Evolutionary conservation across 176 grass and related monocot genomes (phyloP), one percentile per base, ranked within the genome.

Genomic region (Rhynchospora tenuis): DNA sequence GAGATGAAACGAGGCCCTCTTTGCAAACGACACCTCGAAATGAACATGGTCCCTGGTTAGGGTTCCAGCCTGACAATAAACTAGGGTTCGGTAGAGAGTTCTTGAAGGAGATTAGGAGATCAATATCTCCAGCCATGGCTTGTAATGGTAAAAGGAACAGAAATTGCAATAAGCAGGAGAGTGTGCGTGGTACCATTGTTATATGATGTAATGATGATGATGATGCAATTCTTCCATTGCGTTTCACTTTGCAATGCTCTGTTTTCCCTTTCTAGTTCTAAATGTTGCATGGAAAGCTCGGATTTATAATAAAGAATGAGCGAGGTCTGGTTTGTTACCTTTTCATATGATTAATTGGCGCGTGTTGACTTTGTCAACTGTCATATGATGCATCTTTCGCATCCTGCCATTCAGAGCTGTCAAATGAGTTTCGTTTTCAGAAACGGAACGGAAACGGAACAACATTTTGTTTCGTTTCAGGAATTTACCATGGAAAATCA

Each of bases 101-200:
- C 90, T 87, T 98, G 88, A 98, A 98, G 55, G 89, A 78, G 15
- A 94, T 72, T 5, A 98, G 86, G 56, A 98, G 86, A 80, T 93
- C 89, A 59, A 88, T 81, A 82, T 98, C 95, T 6, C 81, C 92
- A 8, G 74, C 55, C 0, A 58, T 78, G 2, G 9, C 82, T 9
- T 64, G 62, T 26, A 63, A 20, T 1, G 78, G 22, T n/a, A 46
- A 68, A 17, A 73, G 11, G 54, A 78, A 24, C 59, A 72, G 22
- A 13, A 81, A 59, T 38, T 38, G 33, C 33, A 38, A 38, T 4
- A 23, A 89, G 50, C 14, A 89, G 55, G 22, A 68, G 24, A 3
- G n/a, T 9, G 29, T 82, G 78, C 5, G 42, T 27, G 31, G 19
- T 4, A 38, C 33, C 33, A 38, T 38, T 38, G 33, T 38, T 38